Evolutionary conservation across 1,284 basidiomycete species (phyloP).

Genomic region (Rhodotorula sp.): DNA sequence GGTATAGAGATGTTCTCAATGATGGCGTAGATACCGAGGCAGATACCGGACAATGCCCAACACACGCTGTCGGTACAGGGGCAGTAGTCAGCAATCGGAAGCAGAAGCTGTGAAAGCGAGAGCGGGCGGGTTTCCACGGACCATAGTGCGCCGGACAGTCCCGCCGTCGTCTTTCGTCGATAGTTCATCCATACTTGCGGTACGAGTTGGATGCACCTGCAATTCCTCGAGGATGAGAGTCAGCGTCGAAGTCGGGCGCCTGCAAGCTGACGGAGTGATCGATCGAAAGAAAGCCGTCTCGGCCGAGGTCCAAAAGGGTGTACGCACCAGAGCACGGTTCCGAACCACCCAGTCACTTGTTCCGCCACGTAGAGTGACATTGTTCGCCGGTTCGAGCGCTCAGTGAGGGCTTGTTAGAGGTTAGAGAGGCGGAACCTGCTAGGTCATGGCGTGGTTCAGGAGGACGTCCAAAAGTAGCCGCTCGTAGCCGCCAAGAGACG

Average conservation of each 20-base stretch:
- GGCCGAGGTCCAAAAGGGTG: background rate
- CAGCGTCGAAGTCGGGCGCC: background rate
- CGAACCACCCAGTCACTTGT: slow-evolving; percentile 19
- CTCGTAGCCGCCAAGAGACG: background rate
- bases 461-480: background rate
- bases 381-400: background rate
- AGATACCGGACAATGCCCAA: slow-evolving; percentile 16
- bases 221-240: background rate
- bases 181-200: slow-evolving; percentile 23
- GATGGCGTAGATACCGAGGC: slow-evolving; percentile 28
- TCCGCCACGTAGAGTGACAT: slow-evolving; percentile 2
- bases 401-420: background rate
- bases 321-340: slow-evolving; percentile 21
- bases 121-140: background rate
- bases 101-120: too few relatives aligned
- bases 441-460: too few relatives aligned
- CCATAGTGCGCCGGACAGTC: slow-evolving; percentile 3
- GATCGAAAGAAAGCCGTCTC: background rate
- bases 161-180: slow-evolving; percentile 18
- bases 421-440: background rate
- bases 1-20: slow-evolving; percentile 27
- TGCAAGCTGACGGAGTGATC: background rate
- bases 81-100: too few relatives aligned
- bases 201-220: slow-evolving; percentile 23
- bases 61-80: slow-evolving; percentile 6